Evolutionary conservation across 2,329 filamentous ascomycete genomes (phyloP), one percentile per base, ranked within the genome.

Genomic region (Alternaria alternata): DNA sequence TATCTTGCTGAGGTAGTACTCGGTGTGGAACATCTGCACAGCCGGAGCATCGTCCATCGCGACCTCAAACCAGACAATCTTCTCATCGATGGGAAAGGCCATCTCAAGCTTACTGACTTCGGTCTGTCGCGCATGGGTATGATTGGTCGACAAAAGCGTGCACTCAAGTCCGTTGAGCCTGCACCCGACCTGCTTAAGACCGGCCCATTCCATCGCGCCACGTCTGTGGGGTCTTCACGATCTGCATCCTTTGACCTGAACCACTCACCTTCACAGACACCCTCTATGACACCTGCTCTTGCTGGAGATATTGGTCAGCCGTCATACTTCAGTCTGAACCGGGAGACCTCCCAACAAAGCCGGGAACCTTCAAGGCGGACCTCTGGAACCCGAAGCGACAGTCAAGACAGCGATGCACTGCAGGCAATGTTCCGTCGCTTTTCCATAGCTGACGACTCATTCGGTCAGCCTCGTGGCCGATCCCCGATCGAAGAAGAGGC

Each of bases 51-150:
- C 75, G 94, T 99, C 44, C 96, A 99, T 80, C 91, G 95, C 72
- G 95, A 99, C 75, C 81, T 99, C 62, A 99, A 99, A 79, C 95
- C 95, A 1, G 95, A 99, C 77, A 99, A 99, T 75, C 86, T 99
- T 32, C 86, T 99, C 53, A 99, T 99, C 69, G 96, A 99, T 75
- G 93, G 96, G 71, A 97, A 93, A 73, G 95, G 95, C 2, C 95
- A 99, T 80, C 82, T 99, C 58, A 99, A 99, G 80, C 84, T 99
- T 70, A 99, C 96, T 1, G 95, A 99, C 78, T 99, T 99, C 81
- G 95, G 95, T 62, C 84, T 99, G 26, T 99, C 95, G 12, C 89
- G 95, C 28, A 98, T 99, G 94, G 96, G 95, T 75, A 84, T 99
- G 64, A 91, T 99, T 62, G 95, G 95, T 61, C 91, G 95, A 71